Percentiles rank a stretch among this genome's conserved stretches.
Conservation (phyloP, 2,329 filamentous ascomycete species). For the Hypomyces rosellus region DNA sequence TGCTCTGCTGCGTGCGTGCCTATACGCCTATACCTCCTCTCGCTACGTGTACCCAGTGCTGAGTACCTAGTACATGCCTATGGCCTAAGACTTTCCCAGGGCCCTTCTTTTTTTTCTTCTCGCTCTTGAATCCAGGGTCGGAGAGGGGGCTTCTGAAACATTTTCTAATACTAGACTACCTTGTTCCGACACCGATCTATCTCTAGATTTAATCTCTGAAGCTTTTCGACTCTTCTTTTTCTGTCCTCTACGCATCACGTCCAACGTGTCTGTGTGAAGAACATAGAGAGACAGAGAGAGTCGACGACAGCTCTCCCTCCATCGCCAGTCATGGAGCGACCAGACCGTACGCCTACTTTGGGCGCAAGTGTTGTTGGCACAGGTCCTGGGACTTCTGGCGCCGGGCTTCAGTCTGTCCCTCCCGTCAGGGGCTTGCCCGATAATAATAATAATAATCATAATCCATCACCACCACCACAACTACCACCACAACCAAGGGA, state of each 20-base stretch:
- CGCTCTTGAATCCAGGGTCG: background rate
- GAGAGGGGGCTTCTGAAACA: conserved; percentile 27
- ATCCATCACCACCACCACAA: conserved; percentile 22
- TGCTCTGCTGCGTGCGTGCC: too few relatives aligned
- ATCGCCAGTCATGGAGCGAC: conserved; percentile 27
- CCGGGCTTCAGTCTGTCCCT: conserved; percentile 20
- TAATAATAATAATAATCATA: conserved; percentile 6
- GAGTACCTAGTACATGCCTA: too few relatives aligned
- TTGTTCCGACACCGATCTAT: conserved; percentile 7
- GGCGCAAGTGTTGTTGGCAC: conserved; percentile 12
- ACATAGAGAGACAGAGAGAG: background rate
- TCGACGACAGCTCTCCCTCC: background rate
- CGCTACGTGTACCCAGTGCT: too few relatives aligned
- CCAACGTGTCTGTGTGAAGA: background rate
- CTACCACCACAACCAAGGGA: conserved; percentile 16
- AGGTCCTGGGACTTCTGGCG: conserved; percentile 10
- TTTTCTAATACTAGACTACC: conserved; percentile 15
- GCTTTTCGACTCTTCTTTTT: background rate
- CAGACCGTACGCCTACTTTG: conserved; percentile 25
- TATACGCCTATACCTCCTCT: too few relatives aligned
- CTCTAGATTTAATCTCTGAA: conserved; percentile 13
- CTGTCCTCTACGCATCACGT: background rate
- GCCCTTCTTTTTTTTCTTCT: conserved; percentile 9
- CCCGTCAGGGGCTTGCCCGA: conserved; percentile 33
- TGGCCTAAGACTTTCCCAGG: background rate